Evolutionary conservation across 495 filamentous ascomycete genomes (phyloP).

Genomic region (Neurospora sp.): DNA sequence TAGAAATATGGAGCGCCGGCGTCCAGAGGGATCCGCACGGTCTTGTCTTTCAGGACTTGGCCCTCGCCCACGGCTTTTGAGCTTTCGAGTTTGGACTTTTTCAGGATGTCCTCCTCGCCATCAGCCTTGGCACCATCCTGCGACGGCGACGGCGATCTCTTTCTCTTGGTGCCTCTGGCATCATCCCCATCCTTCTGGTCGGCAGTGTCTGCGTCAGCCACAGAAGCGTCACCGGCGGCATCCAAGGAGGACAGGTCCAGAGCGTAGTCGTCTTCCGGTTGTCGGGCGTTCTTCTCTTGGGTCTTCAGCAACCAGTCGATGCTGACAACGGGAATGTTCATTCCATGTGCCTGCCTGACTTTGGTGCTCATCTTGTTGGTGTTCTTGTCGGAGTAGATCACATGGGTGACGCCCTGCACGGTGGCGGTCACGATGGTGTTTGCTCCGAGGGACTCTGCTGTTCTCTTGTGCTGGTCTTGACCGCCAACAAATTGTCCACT

Average conservation of each 20-base stretch:
- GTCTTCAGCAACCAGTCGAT: slow-evolving; percentile 54
- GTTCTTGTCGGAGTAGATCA: slow-evolving; percentile 46
- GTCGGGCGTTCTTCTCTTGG: slow-evolving; percentile 28
- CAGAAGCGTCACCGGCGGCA: neutral
- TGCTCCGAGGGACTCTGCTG: slow-evolving; percentile 42
- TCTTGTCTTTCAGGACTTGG: slow-evolving; percentile 34
- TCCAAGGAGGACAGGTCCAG: neutral
- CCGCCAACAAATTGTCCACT: slow-evolving; percentile 48
- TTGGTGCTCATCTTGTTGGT: slow-evolving; percentile 36
- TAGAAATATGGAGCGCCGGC: slow-evolving; percentile 24
- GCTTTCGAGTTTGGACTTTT: slow-evolving; percentile 12
- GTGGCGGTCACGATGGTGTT: slow-evolving; percentile 32
- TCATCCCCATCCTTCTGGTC: neutral
- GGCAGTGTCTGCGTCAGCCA: neutral
- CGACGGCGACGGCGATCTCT: slow-evolving; percentile 12
- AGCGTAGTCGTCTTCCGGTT: slow-evolving; percentile 18
- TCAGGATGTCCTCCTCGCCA: slow-evolving; percentile 2
- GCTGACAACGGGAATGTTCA: slow-evolving; percentile 46
- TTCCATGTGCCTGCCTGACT: slow-evolving; percentile 41
- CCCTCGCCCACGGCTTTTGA: slow-evolving; percentile 25
- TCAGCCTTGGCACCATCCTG: neutral
- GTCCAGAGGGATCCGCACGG: slow-evolving; percentile 41
- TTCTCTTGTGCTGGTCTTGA: slow-evolving; percentile 35
- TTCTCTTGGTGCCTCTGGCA: slow-evolving; percentile 6
- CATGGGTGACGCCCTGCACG: slow-evolving; percentile 44